A percentile compares a stretch with the other conserved stretches of the same genome.
Evolutionary conservation across 1,284 basidiomycete species (phyloP).

Genomic region (Trichosporon sp.): DNA sequence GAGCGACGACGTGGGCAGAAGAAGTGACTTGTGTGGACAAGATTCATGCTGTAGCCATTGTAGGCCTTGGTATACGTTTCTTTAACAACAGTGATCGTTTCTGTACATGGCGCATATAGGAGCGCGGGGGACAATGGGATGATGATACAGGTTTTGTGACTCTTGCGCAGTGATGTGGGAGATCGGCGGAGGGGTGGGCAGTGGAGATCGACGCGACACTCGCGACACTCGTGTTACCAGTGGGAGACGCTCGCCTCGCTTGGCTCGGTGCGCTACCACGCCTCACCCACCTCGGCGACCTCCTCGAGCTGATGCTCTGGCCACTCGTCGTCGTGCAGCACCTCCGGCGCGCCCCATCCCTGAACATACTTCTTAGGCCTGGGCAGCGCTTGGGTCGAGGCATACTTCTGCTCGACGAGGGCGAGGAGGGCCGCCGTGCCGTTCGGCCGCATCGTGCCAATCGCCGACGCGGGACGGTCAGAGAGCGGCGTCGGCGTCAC

Average conservation of each 20-base stretch:
- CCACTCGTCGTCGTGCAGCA: constrained; percentile 42
- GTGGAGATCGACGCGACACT: neutral
- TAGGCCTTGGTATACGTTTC: neutral
- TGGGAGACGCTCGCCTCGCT: too few species aligned
- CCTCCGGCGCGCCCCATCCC: constrained; percentile 48
- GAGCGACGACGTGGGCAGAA: too few species aligned
- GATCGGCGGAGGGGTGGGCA: too few species aligned
- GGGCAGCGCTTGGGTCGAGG: constrained; percentile 26
- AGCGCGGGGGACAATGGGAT: neutral
- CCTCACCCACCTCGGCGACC: constrained; percentile 18
- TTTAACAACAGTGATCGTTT: neutral
- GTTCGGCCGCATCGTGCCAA: constrained; percentile 20
- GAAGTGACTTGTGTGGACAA: neutral
- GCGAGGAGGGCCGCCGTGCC: constrained; percentile 32
- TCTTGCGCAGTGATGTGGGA: too few species aligned
- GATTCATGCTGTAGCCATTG: neutral
- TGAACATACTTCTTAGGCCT: constrained; percentile 36
- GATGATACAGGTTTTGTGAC: neutral
- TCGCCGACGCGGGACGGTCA: constrained; percentile 29
- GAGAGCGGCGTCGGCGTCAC: constrained; percentile 19
- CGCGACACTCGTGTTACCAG: too few species aligned
- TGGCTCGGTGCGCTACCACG: constrained; percentile 6
- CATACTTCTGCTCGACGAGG: constrained; percentile 35
- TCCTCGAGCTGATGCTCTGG: constrained; percentile 25
- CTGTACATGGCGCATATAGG: neutral